A percentile compares a stretch with the other conserved stretches of the same genome.
These are phyloP conservation scores for Gliomastix tumulicola DNA, from an alignment of 2,329 filamentous ascomycete genomes.

Conservation along the genomic window DNA sequence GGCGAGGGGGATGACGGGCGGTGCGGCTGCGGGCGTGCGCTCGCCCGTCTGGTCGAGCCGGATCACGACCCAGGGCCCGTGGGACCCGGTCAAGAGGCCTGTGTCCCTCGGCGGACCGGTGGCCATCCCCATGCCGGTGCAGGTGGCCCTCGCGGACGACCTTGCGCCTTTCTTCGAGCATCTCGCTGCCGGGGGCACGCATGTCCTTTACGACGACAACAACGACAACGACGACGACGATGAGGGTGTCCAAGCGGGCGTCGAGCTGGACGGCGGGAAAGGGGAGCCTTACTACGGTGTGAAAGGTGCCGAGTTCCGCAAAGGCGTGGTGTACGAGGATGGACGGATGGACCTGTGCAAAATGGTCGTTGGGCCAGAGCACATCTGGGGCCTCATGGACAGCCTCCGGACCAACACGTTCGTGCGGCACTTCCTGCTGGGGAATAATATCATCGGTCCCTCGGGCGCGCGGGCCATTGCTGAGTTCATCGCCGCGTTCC, in stretches of 20 bases:
- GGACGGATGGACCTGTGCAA: slow-evolving; percentile 48
- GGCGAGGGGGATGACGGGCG: slow-evolving; percentile 16
- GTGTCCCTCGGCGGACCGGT: slow-evolving; percentile 20
- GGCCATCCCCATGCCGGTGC: slow-evolving; percentile 25
- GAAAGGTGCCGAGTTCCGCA: slow-evolving; percentile 24
- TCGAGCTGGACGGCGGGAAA: slow-evolving; percentile 22
- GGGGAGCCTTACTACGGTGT: slow-evolving; percentile 27
- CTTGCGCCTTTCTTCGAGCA: slow-evolving; percentile 24
- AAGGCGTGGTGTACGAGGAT: slow-evolving; percentile 40
- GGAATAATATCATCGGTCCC: slow-evolving; percentile 47
- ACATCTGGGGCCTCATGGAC: slow-evolving; percentile 42
- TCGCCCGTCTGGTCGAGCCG: slow-evolving; percentile 22
- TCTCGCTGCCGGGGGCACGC: slow-evolving; percentile 20
- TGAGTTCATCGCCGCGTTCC: slow-evolving; percentile 34
- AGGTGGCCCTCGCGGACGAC: slow-evolving; percentile 18
- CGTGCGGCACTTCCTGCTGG: slow-evolving; percentile 43
- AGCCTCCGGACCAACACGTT: slow-evolving; percentile 37
- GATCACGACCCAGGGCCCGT: slow-evolving; percentile 23
- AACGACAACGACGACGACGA: no score
- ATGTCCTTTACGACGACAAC: slow-evolving; percentile 11
- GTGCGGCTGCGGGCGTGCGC: slow-evolving; percentile 20
- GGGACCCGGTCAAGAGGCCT: slow-evolving; percentile 19
- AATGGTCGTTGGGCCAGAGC: slow-evolving; percentile 44
- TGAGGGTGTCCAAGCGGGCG: slow-evolving; percentile 13
- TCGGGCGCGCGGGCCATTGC: slow-evolving; percentile 37